Base-by-base conservation (phyloP, 768 basidiomycete species). In the Dacryopinax primogenitus region DNA sequence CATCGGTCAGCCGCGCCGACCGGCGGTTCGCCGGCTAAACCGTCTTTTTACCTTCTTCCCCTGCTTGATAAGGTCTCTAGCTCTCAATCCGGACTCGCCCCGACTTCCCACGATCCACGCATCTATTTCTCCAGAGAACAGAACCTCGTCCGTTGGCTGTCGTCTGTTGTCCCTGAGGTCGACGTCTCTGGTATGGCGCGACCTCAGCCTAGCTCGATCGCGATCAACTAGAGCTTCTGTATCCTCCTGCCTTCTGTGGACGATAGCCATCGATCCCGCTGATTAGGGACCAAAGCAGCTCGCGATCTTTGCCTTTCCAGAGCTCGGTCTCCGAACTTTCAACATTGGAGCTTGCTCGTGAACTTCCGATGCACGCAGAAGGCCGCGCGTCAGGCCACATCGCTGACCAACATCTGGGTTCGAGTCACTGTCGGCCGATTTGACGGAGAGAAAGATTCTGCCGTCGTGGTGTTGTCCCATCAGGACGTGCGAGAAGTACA, bases 321-420 rank as follows among this genome's bases (percentile, higher is more conserved):
- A 58, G 51, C 51, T 58, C 51, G 51, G 51, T 58, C 51, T 11
- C 51, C 51, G 30, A 58, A 11, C 32, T 58, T 58, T 58, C 51
- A 58, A 21, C 13, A 4, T 13, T 6, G 18, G 18, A n/a, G n/a
- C n/a, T n/a, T n/a, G 41, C 41, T 23, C 18, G 41, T 44, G 41
- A 44, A 44, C 41, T 15, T 18, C 41, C 18, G 41, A 44, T 44
- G 18, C 23, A 44, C 23, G 41, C 16, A 15, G 41, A 44, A 23
- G 41, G 41, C 23, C 18, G 41, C 23, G 41, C 41, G 6, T 18
- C 18, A 6, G 18, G 41, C 7, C 41, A 6, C 4, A 6, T 44
- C 23, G 41, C 41, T 44, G 41, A 44, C 41, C 7, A 44, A 44
- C 18, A 23, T 15, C 4, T 23, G 16, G 41, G 7, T 18, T 15